A percentile compares a stretch with the other conserved stretches of the same genome.
These are phyloP conservation scores for Aspergillus arachidicola DNA, from an alignment of 2,329 filamentous ascomycete genomes.

Conservation along the genomic window DNA sequence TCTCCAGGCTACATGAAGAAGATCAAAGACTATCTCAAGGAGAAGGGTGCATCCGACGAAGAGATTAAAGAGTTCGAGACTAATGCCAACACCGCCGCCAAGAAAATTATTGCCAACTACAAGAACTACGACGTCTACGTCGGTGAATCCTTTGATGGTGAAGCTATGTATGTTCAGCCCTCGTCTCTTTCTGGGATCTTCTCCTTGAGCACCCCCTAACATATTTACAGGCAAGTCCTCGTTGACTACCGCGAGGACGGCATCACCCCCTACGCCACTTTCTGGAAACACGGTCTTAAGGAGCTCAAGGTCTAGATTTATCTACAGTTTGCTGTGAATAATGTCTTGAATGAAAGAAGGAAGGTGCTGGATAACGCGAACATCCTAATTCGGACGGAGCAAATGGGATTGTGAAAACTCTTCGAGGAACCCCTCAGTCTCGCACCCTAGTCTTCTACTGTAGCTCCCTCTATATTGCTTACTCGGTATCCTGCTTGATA, in stretches of 20 bases:
- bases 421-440: not conserved
- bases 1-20: slow-evolving; percentile 83
- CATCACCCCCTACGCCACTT: slow-evolving; percentile 80
- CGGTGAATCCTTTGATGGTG: no score
- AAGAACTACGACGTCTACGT: slow-evolving; percentile 96
- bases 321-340: slow-evolving; percentile 18
- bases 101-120: slow-evolving; percentile 85
- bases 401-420: not conserved
- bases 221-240: slow-evolving; percentile 69
- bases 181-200: not conserved
- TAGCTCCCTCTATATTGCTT: slow-evolving; percentile 27
- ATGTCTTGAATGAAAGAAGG: slow-evolving; percentile 27
- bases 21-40: no score
- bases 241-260: slow-evolving; percentile 99
- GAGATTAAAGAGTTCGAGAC: no score
- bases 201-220: not conserved
- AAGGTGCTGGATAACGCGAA: slow-evolving; percentile 17
- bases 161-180: slow-evolving; percentile 71
- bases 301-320: slow-evolving; percentile 82
- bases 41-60: no score
- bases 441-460: slow-evolving; percentile 10
- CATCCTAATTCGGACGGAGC: slow-evolving; percentile 3
- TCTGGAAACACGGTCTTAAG: slow-evolving; percentile 93
- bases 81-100: slow-evolving; percentile 72
- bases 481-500: slow-evolving; percentile 34